These are phyloP conservation scores for Phytophthora pini DNA, from an alignment of 352 stramenopile species.

Conservation along the genomic window DNA sequence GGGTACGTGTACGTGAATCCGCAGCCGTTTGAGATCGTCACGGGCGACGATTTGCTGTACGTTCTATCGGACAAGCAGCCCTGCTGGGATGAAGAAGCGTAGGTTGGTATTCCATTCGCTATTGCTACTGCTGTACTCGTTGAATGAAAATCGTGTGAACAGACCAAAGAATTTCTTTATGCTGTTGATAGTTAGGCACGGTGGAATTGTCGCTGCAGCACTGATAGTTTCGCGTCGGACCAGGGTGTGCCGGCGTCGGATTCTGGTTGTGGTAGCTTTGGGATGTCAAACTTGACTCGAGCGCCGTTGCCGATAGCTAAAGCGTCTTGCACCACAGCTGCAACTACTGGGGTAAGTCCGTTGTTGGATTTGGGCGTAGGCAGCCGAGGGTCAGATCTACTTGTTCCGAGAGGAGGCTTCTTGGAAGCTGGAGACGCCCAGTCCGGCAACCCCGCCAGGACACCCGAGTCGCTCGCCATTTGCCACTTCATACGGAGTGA, in stretches of 20 bases:
- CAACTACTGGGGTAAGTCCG: conserved; percentile 27
- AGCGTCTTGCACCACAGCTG: conserved; percentile 38
- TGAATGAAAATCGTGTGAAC: background rate
- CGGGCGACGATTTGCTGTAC: conserved; percentile 85
- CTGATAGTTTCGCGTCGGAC: conserved; percentile 76
- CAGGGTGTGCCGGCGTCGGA: conserved; percentile 65
- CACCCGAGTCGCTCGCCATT: conserved; percentile 64
- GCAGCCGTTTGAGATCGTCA: conserved; percentile 73
- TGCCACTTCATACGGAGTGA: conserved; percentile 81
- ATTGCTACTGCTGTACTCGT: background rate
- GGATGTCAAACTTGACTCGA: conserved; percentile 71
- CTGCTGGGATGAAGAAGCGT: conserved; percentile 53
- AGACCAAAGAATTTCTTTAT: too few species aligned
- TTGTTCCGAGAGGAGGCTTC: conserved; percentile 52
- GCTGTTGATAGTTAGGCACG: conserved; percentile 15
- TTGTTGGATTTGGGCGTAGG: conserved; percentile 33
- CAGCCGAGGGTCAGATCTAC: conserved; percentile 63
- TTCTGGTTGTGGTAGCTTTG: conserved; percentile 75
- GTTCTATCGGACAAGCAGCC: conserved; percentile 85
- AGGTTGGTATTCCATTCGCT: background rate
- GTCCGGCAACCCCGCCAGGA: conserved; percentile 51
- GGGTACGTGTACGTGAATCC: conserved; percentile 89
- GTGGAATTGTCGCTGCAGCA: conserved; percentile 43
- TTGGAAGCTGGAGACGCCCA: conserved; percentile 46
- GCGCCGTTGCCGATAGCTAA: conserved; percentile 34